phyloP scores from a whole-genome alignment of 768 basidiomycete genomes.

The Suillus paluster region DNA sequence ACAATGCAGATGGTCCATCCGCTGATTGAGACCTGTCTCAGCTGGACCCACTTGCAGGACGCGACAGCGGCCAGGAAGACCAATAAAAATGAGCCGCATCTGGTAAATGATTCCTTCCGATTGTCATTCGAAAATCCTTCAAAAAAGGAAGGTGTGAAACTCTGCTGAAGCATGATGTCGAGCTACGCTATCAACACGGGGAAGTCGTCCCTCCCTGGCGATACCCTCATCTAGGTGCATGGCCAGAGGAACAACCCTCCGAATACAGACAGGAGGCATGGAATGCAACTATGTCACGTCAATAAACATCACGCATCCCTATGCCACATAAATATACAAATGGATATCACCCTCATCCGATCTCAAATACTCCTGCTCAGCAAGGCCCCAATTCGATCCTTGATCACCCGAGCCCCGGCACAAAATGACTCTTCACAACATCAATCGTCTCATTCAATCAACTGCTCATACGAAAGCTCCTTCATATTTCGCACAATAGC shows the following conservation, averaged over 20 bases:
- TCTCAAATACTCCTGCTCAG: constrained; percentile 86
- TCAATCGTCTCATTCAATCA: constrained; percentile 85
- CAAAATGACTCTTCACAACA: constrained; percentile 86
- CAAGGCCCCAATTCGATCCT: constrained; percentile 78
- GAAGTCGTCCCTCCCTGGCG: background rate
- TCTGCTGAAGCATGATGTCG: background rate
- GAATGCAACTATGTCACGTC: constrained; percentile 42
- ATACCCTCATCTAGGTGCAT: background rate
- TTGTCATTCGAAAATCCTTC: background rate
- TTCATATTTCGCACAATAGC: constrained; percentile 96
- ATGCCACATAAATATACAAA: constrained; percentile 82
- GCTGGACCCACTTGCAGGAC: background rate
- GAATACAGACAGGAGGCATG: background rate
- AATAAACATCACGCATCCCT: constrained; percentile 10
- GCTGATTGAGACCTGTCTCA: background rate
- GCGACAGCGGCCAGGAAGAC: background rate
- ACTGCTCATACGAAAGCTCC: constrained; percentile 75
- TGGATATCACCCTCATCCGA: constrained; percentile 75
- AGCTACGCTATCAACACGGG: background rate
- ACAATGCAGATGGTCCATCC: constrained; percentile 46
- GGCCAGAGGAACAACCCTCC: background rate
- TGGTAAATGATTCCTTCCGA: background rate
- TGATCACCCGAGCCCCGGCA: constrained; percentile 79
- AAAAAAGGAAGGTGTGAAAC: background rate
- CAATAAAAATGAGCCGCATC: background rate